phyloP scores from a whole-genome alignment of 495 filamentous ascomycete genomes.

The Aspergillus bertholletiae region DNA sequence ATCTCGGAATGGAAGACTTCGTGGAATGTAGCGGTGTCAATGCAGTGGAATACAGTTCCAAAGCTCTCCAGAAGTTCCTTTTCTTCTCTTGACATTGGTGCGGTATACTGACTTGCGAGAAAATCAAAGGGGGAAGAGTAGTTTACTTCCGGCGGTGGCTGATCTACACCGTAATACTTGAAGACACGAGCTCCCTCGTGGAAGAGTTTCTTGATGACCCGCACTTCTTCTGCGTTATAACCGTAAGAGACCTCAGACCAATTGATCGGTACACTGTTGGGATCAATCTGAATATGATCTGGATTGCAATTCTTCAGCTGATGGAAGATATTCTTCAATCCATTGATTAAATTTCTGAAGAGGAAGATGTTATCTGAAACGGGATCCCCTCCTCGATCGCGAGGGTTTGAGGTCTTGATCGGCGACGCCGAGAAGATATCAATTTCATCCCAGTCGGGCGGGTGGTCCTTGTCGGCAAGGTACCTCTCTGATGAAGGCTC shows the following conservation, averaged over 20 bases:
- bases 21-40: conserved; percentile 97
- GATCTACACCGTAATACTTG: conserved; percentile 89
- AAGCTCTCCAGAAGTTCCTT: conserved; percentile 98
- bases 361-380: conserved; percentile 98
- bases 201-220: conserved; percentile 95
- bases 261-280: conserved; percentile 73
- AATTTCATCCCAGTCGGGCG: conserved; percentile 94
- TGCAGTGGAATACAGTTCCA: conserved; percentile 96
- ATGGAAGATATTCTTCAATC: conserved; percentile 94
- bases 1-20: conserved; percentile 98
- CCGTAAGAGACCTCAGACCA: conserved; percentile 96
- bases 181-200: conserved; percentile 95
- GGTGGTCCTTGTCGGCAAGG: conserved; percentile 72
- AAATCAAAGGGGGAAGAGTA: conserved; percentile 80
- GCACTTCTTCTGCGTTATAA: conserved; percentile 95
- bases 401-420: conserved; percentile 90
- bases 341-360: conserved; percentile 97
- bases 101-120: conserved; percentile 88
- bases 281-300: conserved; percentile 59
- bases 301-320: conserved; percentile 90
- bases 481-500: conserved; percentile 65
- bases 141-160: conserved; percentile 68
- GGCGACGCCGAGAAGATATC: conserved; percentile 96
- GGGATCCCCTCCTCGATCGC: conserved; percentile 86
- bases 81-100: conserved; percentile 89